Evolutionary conservation across 78 protist species (phyloP), one percentile per base, ranked within the genome.

Genomic region (Corallochytrium limacisporum): DNA sequence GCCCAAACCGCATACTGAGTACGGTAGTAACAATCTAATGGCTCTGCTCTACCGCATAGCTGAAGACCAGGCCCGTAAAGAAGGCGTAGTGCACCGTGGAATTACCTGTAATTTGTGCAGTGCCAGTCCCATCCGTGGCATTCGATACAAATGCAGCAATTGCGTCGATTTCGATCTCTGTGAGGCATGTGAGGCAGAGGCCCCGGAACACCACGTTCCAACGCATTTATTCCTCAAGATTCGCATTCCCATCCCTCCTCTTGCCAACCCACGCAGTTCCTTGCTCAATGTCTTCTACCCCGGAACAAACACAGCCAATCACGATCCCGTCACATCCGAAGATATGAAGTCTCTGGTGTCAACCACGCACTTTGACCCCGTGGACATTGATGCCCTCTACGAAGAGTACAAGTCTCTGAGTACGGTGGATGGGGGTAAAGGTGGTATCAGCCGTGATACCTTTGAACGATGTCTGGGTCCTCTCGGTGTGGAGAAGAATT

Each of bases 121-220:
- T n/a, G 44, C n/a, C 39, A 3, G 35, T 1, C 37, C 62, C 48
- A 15, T 69, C 16, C n/a, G 49, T 4, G 74, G 74, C 35, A 26
- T 69, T 4, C 62, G 74, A n/a, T 69, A 69, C 74, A 69, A 69
- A 40, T 69, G 74, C 31, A 48, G 46, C 62, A 51, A 69, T 24
- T 69, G 74, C 48, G 42, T 49, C 13, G 74, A 69, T 54, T 69
- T 24, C 38, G 74, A 69, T 43, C 56, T 69, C 31, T 69, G 74
- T 35, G 74, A 39, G 31, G 31, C 24, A 7, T 69, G 74, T 38
- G 74, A 69, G 29, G 42, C 53, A 63, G 16, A 63, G 49, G 69
- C 42, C 59, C 20, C 7, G 37, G 39, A 42, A n/a, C 39, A n/a
- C 22, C 73, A 67, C 62, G 20, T 8, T 8, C 8, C 7, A 1